Conservation (phyloP, 495 filamentous ascomycete species). For the Rostrohypoxylon terebratum region DNA sequence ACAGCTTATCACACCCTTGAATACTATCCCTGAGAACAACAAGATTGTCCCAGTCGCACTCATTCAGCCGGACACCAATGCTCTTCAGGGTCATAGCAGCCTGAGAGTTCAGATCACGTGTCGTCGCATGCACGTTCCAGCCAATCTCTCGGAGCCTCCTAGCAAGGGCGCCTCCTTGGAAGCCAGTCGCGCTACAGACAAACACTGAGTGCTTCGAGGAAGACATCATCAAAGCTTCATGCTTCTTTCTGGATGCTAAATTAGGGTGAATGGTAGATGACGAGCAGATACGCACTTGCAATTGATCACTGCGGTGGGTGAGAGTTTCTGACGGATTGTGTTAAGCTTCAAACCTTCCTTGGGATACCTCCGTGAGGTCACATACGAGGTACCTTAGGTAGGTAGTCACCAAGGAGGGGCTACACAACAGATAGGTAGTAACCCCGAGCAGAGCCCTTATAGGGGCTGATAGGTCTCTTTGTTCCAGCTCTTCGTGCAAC, state of each 20-base stretch:
- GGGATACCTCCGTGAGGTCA: too few species aligned
- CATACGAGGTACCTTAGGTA: too few species aligned
- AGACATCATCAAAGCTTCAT: background rate
- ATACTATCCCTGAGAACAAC: constrained; percentile 50
- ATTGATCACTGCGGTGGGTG: too few species aligned
- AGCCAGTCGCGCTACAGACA: constrained; percentile 62
- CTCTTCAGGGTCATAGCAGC: background rate
- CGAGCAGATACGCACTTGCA: background rate
- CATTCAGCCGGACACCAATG: constrained; percentile 50
- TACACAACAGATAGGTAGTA: too few species aligned
- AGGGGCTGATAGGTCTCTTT: too few species aligned
- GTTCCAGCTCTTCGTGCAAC: too few species aligned
- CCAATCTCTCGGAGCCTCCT: constrained; percentile 51
- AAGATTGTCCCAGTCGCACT: constrained; percentile 56
- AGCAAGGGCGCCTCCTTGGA: constrained; percentile 60
- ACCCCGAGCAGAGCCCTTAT: too few species aligned
- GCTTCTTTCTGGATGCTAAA: background rate
- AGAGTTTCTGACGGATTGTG: too few species aligned
- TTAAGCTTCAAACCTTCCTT: too few species aligned
- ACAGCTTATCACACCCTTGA: constrained; percentile 56
- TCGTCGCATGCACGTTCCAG: constrained; percentile 52
- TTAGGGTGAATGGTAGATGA: background rate
- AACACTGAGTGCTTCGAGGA: constrained; percentile 47
- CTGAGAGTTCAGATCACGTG: constrained; percentile 42
- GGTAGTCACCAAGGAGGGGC: too few species aligned